Evolutionary conservation across 2,329 filamentous ascomycete genomes (phyloP), one percentile per base, ranked within the genome.

Genomic region (Fusarium pseudoanthophilum): DNA sequence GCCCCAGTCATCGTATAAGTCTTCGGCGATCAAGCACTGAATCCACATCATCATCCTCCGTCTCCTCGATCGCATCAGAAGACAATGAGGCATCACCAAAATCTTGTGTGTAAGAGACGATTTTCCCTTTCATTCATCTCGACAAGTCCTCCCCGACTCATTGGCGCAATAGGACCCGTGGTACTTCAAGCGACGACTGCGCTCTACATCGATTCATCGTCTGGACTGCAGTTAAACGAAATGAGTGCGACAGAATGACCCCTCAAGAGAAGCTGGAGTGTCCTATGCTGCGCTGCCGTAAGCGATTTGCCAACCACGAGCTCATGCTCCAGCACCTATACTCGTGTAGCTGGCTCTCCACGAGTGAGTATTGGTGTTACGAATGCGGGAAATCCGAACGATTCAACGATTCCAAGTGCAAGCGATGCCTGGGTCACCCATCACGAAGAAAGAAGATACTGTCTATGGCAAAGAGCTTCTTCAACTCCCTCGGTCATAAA

Each of bases 331-430:
- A 83, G 73, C 88, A 89, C 70, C 80, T 89, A 15, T 84, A 85
- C 65, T 79, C 78, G 43, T 89, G 87, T 75, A 80, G 82, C 36
- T 82, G 86, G 75, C 83, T 89, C 37, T 77, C 82, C 32, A 83
- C 82, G 7, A 86, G 86, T 64, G 85, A 89, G 80, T 89, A 89
- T 73, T 85, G 86, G 82, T 90, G 87, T 76, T 89, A 87, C 75
- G 85, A 88, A 42, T 88, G 88, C 75, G 84, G 82, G 76, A 84
- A 83, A 73, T 81, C 85, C 63, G 87, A 89, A 77, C 82, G 82
- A 42, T 88, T 89, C 78, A 85, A 85, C 79, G 86, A 89, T 71
- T 80, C 82, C 72, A 80, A 85, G 75, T 88, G 86, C 80, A 85
- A 84, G 62, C 82, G 83, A 43, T 88, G 86, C 72, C 77, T 85